Conservation (phyloP, 495 filamentous ascomycete species). For the Staphylotrichum tortipilum region DNA sequence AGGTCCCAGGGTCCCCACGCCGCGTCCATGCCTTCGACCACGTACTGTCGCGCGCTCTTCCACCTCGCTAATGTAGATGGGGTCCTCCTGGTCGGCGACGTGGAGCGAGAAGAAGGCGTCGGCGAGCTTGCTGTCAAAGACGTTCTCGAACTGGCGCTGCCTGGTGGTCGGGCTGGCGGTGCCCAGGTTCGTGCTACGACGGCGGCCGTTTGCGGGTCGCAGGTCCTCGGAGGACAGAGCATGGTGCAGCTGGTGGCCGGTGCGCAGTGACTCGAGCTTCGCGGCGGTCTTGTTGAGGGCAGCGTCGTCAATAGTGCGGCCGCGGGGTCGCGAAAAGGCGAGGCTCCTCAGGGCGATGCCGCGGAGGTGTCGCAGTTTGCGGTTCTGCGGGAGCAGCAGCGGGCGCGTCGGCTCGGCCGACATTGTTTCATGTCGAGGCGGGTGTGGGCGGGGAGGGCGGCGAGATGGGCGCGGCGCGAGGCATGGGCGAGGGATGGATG, state of each 20-base stretch:
- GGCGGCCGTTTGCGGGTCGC: constrained; percentile 37
- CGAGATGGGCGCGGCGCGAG: neutral
- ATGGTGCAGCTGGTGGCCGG: constrained; percentile 49
- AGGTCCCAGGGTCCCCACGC: no score
- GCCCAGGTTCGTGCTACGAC: constrained; percentile 64
- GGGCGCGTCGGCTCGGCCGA: constrained; percentile 33
- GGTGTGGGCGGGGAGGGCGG: neutral
- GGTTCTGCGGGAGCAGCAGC: constrained; percentile 58
- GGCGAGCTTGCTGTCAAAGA: constrained; percentile 62
- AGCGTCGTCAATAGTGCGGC: constrained; percentile 78
- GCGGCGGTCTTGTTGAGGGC: constrained; percentile 65
- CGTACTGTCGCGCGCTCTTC: constrained; percentile 60
- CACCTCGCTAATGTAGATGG: constrained; percentile 85
- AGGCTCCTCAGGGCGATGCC: constrained; percentile 85
- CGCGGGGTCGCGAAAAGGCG: constrained; percentile 52
- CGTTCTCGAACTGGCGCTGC: constrained; percentile 70
- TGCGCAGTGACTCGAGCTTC: constrained; percentile 56
- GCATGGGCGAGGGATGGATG: constrained; percentile 1
- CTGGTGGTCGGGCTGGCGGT: constrained; percentile 56
- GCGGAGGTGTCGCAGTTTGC: constrained; percentile 79
- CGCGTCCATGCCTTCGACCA: no score
- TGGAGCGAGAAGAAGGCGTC: constrained; percentile 88
- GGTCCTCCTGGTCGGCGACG: constrained; percentile 52
- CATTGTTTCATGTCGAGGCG: constrained; percentile 25
- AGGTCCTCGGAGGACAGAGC: constrained; percentile 67